phyloP scores from a whole-genome alignment of 1,139 yeast genomes.

The Blastobotrys aristatus region DNA sequence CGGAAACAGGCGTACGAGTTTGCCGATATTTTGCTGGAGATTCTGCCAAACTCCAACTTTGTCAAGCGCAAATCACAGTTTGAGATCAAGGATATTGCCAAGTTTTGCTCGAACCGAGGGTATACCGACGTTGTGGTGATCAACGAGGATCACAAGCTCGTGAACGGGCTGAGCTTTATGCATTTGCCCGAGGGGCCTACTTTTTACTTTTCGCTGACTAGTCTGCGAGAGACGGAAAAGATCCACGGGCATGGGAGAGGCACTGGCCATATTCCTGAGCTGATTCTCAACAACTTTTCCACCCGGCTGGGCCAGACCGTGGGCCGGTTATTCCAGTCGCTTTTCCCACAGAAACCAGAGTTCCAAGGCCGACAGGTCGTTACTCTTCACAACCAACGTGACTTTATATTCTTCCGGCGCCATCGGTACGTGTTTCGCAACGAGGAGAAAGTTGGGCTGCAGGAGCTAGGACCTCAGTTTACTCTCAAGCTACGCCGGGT shows the following conservation, averaged over 20 bases:
- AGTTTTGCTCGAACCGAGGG: slow-evolving; percentile 71
- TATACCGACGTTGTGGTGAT: slow-evolving; percentile 83
- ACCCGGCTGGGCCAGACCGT: slow-evolving; percentile 91
- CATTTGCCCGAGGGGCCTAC: slow-evolving; percentile 96
- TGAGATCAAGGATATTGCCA: slow-evolving; percentile 79
- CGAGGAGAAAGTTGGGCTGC: slow-evolving; percentile 89
- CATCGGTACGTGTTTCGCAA: slow-evolving; percentile 86
- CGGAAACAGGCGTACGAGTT: slow-evolving; percentile 84
- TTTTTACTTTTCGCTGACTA: slow-evolving; percentile 81
- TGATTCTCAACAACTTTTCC: slow-evolving; percentile 83
- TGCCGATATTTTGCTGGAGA: slow-evolving; percentile 79
- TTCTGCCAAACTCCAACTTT: slow-evolving; percentile 80
- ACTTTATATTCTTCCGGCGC: slow-evolving; percentile 88
- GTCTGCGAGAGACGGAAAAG: slow-evolving; percentile 47
- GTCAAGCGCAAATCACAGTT: slow-evolving; percentile 83
- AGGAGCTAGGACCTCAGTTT: slow-evolving; percentile 95
- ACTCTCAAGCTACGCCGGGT: slow-evolving; percentile 82
- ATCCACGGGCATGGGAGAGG: slow-evolving; percentile 87
- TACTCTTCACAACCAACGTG: slow-evolving; percentile 93
- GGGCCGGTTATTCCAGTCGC: slow-evolving; percentile 82
- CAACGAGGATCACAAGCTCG: slow-evolving; percentile 88
- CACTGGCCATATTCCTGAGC: slow-evolving; percentile 86
- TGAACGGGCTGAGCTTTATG: slow-evolving; percentile 86
- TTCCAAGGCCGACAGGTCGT: slow-evolving; percentile 93
- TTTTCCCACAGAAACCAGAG: slow-evolving; percentile 91